Conservation (phyloP, 2,329 filamentous ascomycete genomes). For the Metarhizium guizhouense region DNA sequence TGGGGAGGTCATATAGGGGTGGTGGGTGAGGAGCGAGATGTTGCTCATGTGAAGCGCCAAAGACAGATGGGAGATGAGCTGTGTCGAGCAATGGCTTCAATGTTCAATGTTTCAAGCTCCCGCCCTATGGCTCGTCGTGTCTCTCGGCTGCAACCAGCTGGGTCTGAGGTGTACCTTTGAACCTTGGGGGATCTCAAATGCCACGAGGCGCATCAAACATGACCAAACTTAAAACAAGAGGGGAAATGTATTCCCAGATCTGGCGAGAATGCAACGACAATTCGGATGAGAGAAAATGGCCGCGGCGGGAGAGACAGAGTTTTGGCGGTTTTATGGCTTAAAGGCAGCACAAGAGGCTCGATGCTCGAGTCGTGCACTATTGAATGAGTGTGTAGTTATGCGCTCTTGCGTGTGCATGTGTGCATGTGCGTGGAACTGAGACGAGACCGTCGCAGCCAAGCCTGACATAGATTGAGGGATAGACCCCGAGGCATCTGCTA, state of each 20-base stretch:
- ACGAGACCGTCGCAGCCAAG: no score
- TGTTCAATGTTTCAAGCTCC: neutral
- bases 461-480: neutral
- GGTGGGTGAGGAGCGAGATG: neutral
- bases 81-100: neutral
- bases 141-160: neutral
- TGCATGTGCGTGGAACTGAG: no score
- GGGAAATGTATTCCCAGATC: neutral
- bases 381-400: neutral
- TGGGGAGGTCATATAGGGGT: no score
- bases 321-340: neutral
- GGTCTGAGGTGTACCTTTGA: neutral
- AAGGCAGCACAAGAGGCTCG: neutral
- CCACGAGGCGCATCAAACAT: neutral
- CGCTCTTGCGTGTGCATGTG: no score
- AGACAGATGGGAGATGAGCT: neutral
- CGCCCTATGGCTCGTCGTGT: neutral
- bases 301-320: neutral
- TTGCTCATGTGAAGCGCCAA: neutral
- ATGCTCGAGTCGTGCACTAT: neutral
- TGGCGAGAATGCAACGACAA: neutral
- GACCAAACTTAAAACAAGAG: neutral
- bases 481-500: neutral
- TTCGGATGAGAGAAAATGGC: neutral
- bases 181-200: neutral